Base-by-base conservation (phyloP, 495 filamentous ascomycete genomes). In the Lepidopterella palustris region DNA sequence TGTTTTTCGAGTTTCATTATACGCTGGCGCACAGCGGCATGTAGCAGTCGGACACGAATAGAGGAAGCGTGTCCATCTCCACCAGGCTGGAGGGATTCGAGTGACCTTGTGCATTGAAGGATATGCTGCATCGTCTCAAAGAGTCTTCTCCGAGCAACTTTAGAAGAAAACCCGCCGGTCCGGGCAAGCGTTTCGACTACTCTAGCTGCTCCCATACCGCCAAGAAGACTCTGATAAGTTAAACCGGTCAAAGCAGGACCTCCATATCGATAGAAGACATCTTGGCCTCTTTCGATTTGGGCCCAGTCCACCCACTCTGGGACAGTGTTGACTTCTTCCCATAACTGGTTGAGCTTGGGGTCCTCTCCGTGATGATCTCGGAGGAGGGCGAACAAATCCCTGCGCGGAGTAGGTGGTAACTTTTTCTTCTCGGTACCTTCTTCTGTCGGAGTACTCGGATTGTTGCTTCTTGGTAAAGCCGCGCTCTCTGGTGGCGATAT, bases 261-360 rank as follows among this genome's bases (percentile, higher is more conserved):
- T 21, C 82, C 86, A 68, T 92, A 93, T 20, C 89, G 63, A 54
- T 77, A 73, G 55, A 74, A 74, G 5, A 75, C 73, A 48, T 82
- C 76, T 68, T 89, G 87, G 0, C 83, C 87, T 65, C 87, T 73
- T 61, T 79, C 73, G 62, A 95, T 86, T 68, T 90, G 87, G 9
- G 80, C 77, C 88, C 87, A 93, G 70, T 90, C 83, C 0, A 95
- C 89, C 89, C 89, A 95, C 13, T 78, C 72, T 0, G 88, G 90
- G 20, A 90, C 71, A 0, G 80, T 84, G 63, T 84, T 86, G 51
- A 89, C 75, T 66, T 92, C 78, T 0, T 61, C 68, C 89, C 88
- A 91, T 5, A 95, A 68, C 29, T 78, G 65, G 8, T 72, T 63
- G 28, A 91, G 75, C 53, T 78, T 80, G 5, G 78, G 74, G 67